Base-by-base conservation (phyloP, 2,329 filamentous ascomycete genomes). In the Conoideocrella luteorostrata region DNA sequence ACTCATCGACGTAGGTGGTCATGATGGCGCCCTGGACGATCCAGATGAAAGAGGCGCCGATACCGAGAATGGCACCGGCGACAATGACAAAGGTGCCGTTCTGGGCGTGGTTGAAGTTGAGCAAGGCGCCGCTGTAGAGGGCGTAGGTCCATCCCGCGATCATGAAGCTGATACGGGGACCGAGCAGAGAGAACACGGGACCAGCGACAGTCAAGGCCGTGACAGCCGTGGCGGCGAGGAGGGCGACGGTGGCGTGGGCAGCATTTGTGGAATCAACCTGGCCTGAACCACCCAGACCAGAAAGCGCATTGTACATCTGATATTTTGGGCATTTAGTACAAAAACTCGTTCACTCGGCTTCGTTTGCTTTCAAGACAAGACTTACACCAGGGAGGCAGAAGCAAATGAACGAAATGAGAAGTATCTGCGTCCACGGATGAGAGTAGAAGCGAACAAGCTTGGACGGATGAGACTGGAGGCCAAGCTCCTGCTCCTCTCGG, bases 291-390 rank as follows among this genome's bases (percentile, higher is more conserved):
- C 69, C 69, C 5, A 72, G 55, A 2, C 68, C 69, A 3, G 57
- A 56, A 4, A 72, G 57, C 7, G 69, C 68, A 58, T 72, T 72
- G 56, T 69, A 72, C 68, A 72, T 71, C 67, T 70, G 23, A 13
- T n/a, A n/a, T n/a, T n/a, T n/a, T n/a, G n/a, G n/a, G n/a, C n/a
- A n/a, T n/a, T n/a, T n/a, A n/a, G n/a, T n/a, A n/a, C n/a, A n/a
- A n/a, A n/a, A n/a, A n/a, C n/a, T n/a, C n/a, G n/a, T n/a, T n/a
- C n/a, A n/a, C 4, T 17, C 12, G 13, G 13, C 29, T 39, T 26
- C 21, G 22, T n/a, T 9, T n/a, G n/a, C n/a, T n/a, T n/a, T n/a
- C n/a, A n/a, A n/a, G n/a, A n/a, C n/a, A n/a, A n/a, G 4, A 62
- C 68, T 40, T 57, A 68, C 66, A 12, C 66, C 66, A 5, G 68